Percentiles rank a stretch among this genome's conserved stretches.
Conservation (phyloP, 352 stramenopile species). For the Pythium inflatum region DNA sequence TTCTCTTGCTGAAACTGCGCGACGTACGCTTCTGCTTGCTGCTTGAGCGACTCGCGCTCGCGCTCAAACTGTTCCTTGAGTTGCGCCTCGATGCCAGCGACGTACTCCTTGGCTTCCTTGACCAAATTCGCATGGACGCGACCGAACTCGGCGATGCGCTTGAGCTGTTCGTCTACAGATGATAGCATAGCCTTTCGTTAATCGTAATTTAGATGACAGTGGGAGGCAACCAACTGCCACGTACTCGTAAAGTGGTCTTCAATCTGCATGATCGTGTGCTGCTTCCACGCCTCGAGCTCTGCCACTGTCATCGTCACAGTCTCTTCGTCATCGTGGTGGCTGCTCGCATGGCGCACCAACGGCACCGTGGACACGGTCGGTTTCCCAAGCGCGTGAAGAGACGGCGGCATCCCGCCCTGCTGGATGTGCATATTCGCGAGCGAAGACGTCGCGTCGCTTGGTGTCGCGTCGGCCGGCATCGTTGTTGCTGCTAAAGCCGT, state of each 20-base stretch:
- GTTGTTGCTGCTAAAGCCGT: background rate
- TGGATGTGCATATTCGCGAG: slow-evolving; percentile 7
- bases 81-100: slow-evolving; percentile 60
- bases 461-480: too few relatives aligned
- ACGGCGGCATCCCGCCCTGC: background rate
- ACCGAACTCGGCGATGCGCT: slow-evolving; percentile 78
- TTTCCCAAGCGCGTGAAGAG: slow-evolving; percentile 11
- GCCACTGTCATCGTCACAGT: slow-evolving; percentile 45
- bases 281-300: slow-evolving; percentile 67
- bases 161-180: slow-evolving; percentile 67
- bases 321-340: slow-evolving; percentile 15
- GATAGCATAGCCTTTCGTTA: slow-evolving; percentile 1
- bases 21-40: slow-evolving; percentile 59
- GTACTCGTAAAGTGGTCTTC: slow-evolving; percentile 74
- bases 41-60: slow-evolving; percentile 46
- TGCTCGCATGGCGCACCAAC: background rate
- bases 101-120: slow-evolving; percentile 69
- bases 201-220: background rate
- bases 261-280: slow-evolving; percentile 58
- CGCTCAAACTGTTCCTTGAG: slow-evolving; percentile 53
- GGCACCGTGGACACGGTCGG: slow-evolving; percentile 21
- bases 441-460: background rate
- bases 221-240: slow-evolving; percentile 30
- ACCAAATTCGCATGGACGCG: slow-evolving; percentile 68
- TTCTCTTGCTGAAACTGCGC: slow-evolving; percentile 55